phyloP scores from a whole-genome alignment of 2,329 filamentous ascomycete species.

The Epichloe bromicola region DNA sequence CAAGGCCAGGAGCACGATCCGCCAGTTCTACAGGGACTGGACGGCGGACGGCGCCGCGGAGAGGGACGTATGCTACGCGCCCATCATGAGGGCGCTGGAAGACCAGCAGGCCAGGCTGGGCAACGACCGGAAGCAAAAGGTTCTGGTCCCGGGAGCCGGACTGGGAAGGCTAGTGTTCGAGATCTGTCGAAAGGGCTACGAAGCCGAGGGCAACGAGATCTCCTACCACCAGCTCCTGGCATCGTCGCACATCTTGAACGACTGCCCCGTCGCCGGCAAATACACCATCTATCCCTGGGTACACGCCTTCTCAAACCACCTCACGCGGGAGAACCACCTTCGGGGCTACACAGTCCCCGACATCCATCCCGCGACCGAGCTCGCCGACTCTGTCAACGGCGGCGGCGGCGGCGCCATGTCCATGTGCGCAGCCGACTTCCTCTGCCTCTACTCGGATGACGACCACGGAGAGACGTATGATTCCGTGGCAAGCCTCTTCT shows the following conservation, averaged over 20 bases:
- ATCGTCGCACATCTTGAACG: conserved; percentile 64
- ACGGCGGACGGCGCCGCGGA: conserved; percentile 63
- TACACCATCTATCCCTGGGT: conserved; percentile 78
- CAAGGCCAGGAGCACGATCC: conserved; percentile 82
- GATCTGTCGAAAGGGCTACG: conserved; percentile 58
- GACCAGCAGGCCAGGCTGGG: conserved; percentile 24
- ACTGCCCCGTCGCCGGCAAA: conserved; percentile 42
- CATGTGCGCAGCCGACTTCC: conserved; percentile 89
- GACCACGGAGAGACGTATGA: conserved; percentile 54
- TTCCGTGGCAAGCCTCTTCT: conserved; percentile 82
- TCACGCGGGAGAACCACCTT: conserved; percentile 60
- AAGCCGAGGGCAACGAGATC: conserved; percentile 83
- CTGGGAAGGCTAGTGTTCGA: conserved; percentile 85
- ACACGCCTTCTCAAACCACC: conserved; percentile 78
- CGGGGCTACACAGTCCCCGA: conserved; percentile 66
- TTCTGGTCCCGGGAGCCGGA: conserved; percentile 83
- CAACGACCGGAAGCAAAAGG: conserved; percentile 35
- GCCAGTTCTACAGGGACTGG: conserved; percentile 95
- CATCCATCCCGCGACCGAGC: conserved; percentile 50
- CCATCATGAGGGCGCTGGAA: conserved; percentile 54
- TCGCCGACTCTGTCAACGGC: conserved; percentile 25
- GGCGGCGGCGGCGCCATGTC: conserved; percentile 64
- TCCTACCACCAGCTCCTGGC: conserved; percentile 94
- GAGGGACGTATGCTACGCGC: conserved; percentile 62
- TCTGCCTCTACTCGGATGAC: conserved; percentile 63